Evolutionary conservation across 2,329 filamentous ascomycete species (phyloP).

Genomic region (Orbilia ellipsospora): DNA sequence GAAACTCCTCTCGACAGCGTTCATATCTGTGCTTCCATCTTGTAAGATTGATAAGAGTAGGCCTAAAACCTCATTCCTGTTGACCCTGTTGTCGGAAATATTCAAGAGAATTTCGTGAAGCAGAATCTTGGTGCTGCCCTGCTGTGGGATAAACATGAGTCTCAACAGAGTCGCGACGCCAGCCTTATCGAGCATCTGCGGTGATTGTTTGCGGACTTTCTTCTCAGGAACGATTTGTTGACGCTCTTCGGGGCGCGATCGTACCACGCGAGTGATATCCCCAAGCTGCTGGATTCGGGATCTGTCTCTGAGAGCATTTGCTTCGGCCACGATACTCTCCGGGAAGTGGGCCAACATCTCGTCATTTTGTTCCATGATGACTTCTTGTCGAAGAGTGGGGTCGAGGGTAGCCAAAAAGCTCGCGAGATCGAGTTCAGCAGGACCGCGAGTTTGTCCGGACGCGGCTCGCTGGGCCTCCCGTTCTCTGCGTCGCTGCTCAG

Average conservation of each 20-base stretch:
- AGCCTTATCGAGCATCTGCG: constrained; percentile 96
- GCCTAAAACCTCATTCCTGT: constrained; percentile 90
- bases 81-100: constrained; percentile 96
- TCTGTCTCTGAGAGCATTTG: constrained; percentile 74
- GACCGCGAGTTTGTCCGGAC: constrained; percentile 66
- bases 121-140: constrained; percentile 83
- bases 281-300: constrained; percentile 69
- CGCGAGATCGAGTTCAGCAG: constrained; percentile 88
- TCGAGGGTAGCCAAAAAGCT: constrained; percentile 90
- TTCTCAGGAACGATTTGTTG: constrained; percentile 68
- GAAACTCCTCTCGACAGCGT: constrained; percentile 94
- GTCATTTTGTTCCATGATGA: constrained; percentile 90
- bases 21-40: constrained; percentile 92
- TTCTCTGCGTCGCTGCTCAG: constrained; percentile 87
- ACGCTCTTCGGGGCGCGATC: constrained; percentile 63
- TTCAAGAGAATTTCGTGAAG: constrained; percentile 89
- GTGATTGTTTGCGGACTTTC: constrained; percentile 79
- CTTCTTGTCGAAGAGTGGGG: constrained; percentile 82
- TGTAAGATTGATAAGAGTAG: constrained; percentile 92
- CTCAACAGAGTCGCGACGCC: constrained; percentile 95
- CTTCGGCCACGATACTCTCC: constrained; percentile 85
- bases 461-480: constrained; percentile 77
- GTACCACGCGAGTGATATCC: constrained; percentile 61
- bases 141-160: constrained; percentile 97
- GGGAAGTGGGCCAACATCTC: constrained; percentile 85